Base-by-base conservation (phyloP, 2,329 filamentous ascomycete genomes). In the Sporothrix curviconia region DNA sequence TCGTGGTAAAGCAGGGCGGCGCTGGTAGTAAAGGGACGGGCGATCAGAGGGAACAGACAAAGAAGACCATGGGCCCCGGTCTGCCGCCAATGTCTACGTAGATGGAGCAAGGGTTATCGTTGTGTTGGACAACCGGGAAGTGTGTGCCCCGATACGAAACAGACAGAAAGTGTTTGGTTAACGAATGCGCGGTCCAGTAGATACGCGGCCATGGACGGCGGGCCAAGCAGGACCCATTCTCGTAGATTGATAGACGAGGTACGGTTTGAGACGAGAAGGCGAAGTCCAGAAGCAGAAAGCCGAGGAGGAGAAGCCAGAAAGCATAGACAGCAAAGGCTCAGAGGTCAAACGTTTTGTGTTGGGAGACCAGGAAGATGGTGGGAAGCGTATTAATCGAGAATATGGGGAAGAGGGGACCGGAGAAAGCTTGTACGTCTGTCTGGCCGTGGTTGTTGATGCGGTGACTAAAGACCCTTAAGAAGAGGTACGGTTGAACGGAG, bases 1-100 rank as follows among this genome's bases (percentile, higher is more conserved):
- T 58, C 19, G 59, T 43, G 37, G 55, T 49, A 40, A 32, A 6
- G 11, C 52, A 22, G 39, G 49, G 55, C 37, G 39, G 46, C 37
- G 50, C 34, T 44, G 51, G 40, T 53, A 51, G 46, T 46, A 59
- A 57, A 61, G 59, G n/a, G 59, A 60, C 56, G 59, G 49, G 59
- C 60, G 60, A 63, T 61, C 60, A 63, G 58, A 61, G 61, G 24
- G 54, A 61, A 57, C 52, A 61, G 57, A 60, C 56, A 50, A 59
- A 32, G 6, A 49, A 59, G 53, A 51, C 59, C 59, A 59, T 53
- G 49, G 7, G 32, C 49, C 61, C 61, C 55, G 56, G 58, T 56
- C 61, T 61, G 60, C 60, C 59, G 59, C 56, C 58, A 56, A 59
- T 32, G 28, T 32, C 5, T 54, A 53, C 58, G 55, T 50, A 44